These are phyloP conservation scores for Solanum aculeatissimum DNA, from an alignment of 305 asterid genomes.

Conservation along the genomic window DNA sequence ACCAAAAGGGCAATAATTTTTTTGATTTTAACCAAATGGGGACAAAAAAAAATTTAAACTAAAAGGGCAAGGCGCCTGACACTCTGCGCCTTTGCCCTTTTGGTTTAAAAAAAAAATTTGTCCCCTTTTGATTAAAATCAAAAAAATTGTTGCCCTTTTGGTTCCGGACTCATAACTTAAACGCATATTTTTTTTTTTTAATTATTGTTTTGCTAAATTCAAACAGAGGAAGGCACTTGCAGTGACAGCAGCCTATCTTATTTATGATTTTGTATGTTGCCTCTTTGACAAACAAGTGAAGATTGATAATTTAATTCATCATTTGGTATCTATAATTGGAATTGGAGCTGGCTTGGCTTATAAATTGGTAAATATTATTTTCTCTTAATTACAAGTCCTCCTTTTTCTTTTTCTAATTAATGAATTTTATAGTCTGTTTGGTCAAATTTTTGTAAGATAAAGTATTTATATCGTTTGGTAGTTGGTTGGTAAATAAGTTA, in stretches of 20 bases:
- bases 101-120: too few relatives aligned
- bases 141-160: too few relatives aligned
- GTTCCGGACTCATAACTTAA: too few relatives aligned
- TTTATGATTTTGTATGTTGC: conserved; percentile 62
- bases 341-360: conserved; percentile 56
- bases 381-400: neutral
- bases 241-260: conserved; percentile 40
- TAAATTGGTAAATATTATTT: conserved; percentile 32
- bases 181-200: neutral
- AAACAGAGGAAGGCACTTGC: conserved; percentile 61
- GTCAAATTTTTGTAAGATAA: neutral
- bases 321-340: conserved; percentile 63
- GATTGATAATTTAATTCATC: conserved; percentile 61
- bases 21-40: too few relatives aligned
- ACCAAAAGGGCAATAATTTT: too few relatives aligned
- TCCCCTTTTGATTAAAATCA: too few relatives aligned
- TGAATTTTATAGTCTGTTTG: neutral
- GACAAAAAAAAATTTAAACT: too few relatives aligned
- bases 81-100: too few relatives aligned
- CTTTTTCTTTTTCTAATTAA: neutral
- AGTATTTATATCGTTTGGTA: too few relatives aligned
- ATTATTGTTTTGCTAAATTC: neutral
- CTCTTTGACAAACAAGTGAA: conserved; percentile 38
- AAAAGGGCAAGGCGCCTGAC: too few relatives aligned
- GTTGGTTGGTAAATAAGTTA: too few relatives aligned